Conservation (phyloP, 2,329 filamentous ascomycete species). For the Colletotrichum kahawae region DNA sequence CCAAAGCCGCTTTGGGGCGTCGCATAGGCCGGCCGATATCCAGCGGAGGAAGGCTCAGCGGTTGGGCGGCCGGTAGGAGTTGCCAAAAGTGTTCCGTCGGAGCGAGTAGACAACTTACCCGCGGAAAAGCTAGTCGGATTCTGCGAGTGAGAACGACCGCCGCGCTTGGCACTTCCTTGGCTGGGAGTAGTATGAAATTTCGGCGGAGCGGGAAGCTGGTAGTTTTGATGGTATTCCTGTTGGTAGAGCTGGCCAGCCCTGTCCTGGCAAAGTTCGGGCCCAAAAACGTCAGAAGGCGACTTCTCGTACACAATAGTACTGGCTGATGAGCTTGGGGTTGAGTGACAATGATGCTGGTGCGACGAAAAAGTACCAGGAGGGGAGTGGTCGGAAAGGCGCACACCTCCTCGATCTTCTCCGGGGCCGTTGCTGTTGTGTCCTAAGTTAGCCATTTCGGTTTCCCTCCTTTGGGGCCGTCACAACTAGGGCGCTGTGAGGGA, state of each 20-base stretch:
- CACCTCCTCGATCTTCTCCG: neutral
- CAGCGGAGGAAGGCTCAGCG: neutral
- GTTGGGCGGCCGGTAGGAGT: neutral
- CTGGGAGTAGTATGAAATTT: neutral
- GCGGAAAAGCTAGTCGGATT: neutral
- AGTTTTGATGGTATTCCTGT: neutral
- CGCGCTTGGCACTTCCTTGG: neutral
- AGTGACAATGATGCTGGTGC: neutral
- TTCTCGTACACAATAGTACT: neutral
- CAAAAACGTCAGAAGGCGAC: constrained; percentile 12
- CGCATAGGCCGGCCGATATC: neutral
- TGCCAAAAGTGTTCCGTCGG: neutral
- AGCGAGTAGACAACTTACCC: neutral
- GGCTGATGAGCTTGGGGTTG: neutral
- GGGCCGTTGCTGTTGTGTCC: neutral
- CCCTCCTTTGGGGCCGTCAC: neutral
- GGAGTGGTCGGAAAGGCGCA: constrained; percentile 14
- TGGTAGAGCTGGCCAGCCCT: neutral
- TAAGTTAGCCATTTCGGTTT: neutral
- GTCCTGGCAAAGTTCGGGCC: neutral
- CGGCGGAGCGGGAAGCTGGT: constrained; percentile 7
- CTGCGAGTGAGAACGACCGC: neutral
- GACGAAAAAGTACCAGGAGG: neutral
- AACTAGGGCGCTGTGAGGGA: neutral
- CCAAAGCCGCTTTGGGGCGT: neutral